Conservation (phyloP, 257 asterid genomes). For the Solanum habrochaites region DNA sequence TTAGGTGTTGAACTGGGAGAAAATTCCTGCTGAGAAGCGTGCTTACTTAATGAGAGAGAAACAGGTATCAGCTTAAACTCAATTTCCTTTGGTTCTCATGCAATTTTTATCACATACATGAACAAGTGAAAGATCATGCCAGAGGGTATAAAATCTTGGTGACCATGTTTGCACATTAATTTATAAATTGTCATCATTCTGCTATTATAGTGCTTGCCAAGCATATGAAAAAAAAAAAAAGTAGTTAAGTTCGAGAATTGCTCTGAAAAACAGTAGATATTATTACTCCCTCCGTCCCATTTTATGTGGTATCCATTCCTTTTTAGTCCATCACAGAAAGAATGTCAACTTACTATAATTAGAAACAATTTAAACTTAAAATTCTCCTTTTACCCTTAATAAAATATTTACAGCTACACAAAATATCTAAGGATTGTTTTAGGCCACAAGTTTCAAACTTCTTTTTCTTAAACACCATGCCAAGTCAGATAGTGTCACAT, state of each 20-base stretch:
- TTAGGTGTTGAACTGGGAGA: slow-evolving; percentile 77
- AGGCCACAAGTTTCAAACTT: no score
- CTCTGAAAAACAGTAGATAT: not conserved
- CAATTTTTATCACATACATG: not conserved
- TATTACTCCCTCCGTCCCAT: no score
- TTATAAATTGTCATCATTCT: not conserved
- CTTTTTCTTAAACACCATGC: no score
- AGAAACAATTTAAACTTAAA: no score
- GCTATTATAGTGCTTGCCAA: not conserved
- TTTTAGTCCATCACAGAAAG: no score
- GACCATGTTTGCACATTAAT: not conserved
- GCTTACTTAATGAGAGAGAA: slow-evolving; percentile 83
- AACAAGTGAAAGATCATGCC: not conserved
- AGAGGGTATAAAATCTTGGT: not conserved
- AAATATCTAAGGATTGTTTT: no score
- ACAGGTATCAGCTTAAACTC: slow-evolving; percentile 34
- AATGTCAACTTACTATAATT: no score
- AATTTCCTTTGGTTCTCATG: not conserved
- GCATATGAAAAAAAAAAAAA: not conserved
- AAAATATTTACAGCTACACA: no score
- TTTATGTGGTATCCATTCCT: no score
- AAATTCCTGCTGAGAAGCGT: slow-evolving; percentile 85
- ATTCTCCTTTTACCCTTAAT: no score
- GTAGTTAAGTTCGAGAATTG: not conserved
- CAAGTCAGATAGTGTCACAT: no score